phyloP scores from a whole-genome alignment of 805 yeast genomes.

The Peterozyma toletana region DNA sequence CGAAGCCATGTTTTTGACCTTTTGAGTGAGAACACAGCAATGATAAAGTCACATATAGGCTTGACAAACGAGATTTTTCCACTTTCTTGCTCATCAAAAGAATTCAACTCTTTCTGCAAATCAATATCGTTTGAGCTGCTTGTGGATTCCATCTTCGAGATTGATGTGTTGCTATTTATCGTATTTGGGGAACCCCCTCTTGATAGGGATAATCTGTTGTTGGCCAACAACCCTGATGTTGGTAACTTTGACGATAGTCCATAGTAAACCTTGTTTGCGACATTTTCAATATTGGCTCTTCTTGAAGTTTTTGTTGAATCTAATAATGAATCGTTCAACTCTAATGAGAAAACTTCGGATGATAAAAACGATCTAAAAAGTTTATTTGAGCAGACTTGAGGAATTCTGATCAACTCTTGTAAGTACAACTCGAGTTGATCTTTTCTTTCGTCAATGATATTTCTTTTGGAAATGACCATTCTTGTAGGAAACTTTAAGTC shows the following conservation, averaged over 20 bases:
- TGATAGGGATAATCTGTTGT: not conserved
- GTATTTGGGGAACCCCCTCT: not conserved
- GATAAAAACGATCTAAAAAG: constrained; percentile 75
- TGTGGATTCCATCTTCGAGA: constrained; percentile 6
- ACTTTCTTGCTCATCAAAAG: constrained; percentile 35
- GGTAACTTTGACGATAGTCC: constrained; percentile 10
- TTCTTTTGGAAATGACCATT: constrained; percentile 61
- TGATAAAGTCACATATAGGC: constrained; percentile 73
- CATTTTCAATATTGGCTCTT: constrained; percentile 18
- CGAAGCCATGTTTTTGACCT: constrained; percentile 67
- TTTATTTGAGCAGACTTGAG: constrained; percentile 66
- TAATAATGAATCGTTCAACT: constrained; percentile 9
- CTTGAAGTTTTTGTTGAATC: constrained; percentile 2
- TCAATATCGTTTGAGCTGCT: constrained; percentile 12
- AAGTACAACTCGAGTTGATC: constrained; percentile 57
- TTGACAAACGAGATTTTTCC: constrained; percentile 53
- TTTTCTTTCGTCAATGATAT: constrained; percentile 59
- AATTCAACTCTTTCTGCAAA: constrained; percentile 48
- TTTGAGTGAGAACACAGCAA: constrained; percentile 59
- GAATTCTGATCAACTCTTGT: constrained; percentile 45
- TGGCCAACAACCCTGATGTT: not conserved
- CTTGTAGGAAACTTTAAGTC: constrained; percentile 51
- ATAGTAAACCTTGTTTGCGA: constrained; percentile 28
- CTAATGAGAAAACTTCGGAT: constrained; percentile 47
- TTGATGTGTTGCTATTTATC: constrained; percentile 8